Evolutionary conservation across 768 basidiomycete genomes (phyloP).

Genomic region (Suillus variegatus): DNA sequence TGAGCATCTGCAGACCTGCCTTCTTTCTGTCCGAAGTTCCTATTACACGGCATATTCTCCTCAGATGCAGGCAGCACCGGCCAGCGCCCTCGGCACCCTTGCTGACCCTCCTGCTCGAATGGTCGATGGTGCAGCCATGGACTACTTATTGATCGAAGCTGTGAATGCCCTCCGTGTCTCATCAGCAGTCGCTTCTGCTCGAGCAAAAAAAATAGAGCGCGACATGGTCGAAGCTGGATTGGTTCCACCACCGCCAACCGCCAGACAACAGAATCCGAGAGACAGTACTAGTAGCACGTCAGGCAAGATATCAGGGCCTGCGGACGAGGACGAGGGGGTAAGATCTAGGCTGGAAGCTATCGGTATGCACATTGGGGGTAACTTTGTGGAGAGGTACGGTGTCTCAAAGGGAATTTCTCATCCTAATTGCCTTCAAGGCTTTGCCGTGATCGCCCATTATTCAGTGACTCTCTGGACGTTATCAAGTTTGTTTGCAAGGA

Average conservation of each 20-base stretch:
- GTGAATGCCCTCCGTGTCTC: slow-evolving; percentile 76
- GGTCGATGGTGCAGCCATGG: slow-evolving; percentile 71
- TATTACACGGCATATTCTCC: slow-evolving; percentile 20
- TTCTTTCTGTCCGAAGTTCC: neutral
- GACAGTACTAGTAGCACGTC: slow-evolving; percentile 37
- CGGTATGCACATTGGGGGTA: slow-evolving; percentile 84
- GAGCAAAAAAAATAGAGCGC: slow-evolving; percentile 68
- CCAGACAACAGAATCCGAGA: slow-evolving; percentile 34
- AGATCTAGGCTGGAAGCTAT: slow-evolving; percentile 75
- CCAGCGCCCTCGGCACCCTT: slow-evolving; percentile 46
- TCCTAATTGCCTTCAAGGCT: slow-evolving; percentile 48
- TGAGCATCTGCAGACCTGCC: neutral
- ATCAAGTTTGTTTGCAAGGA: slow-evolving; percentile 98
- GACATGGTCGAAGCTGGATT: slow-evolving; percentile 83
- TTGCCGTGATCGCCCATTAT: slow-evolving; percentile 71
- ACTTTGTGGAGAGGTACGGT: slow-evolving; percentile 80
- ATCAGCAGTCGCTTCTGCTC: slow-evolving; percentile 66
- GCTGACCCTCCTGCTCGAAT: slow-evolving; percentile 64
- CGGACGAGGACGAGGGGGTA: slow-evolving; percentile 72
- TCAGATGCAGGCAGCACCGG: slow-evolving; percentile 24
- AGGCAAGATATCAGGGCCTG: slow-evolving; percentile 18
- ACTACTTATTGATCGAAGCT: slow-evolving; percentile 85
- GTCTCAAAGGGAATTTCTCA: neutral
- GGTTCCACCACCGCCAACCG: slow-evolving; percentile 49
- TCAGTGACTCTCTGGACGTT: slow-evolving; percentile 82